Conservation (phyloP, 2,329 filamentous ascomycete genomes). For the Hypomyces rosellus region DNA sequence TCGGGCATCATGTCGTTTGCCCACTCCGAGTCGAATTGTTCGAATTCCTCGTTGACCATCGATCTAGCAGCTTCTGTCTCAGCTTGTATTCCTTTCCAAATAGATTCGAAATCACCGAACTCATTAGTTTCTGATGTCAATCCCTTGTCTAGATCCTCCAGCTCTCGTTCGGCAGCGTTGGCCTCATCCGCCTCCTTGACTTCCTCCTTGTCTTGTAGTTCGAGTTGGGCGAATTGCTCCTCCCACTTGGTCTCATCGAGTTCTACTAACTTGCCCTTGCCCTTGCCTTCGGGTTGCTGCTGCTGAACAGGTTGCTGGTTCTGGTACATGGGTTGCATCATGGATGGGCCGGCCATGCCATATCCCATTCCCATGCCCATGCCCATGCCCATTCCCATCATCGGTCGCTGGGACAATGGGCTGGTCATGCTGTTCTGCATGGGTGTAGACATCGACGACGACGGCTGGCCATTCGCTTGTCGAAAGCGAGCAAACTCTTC, state of each 20-base stretch:
- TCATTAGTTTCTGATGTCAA: constrained; percentile 66
- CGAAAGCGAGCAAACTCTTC: constrained; percentile 87
- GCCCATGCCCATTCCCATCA: constrained; percentile 50
- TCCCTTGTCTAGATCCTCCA: constrained; percentile 74
- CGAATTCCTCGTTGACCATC: constrained; percentile 61
- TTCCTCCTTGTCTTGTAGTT: constrained; percentile 51
- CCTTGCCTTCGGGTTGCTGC: constrained; percentile 53
- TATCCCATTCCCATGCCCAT: constrained; percentile 48
- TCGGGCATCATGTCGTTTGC: constrained; percentile 53
- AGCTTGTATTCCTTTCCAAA: constrained; percentile 78
- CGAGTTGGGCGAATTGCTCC: constrained; percentile 87
- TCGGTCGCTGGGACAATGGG: constrained; percentile 47
- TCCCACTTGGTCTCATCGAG: constrained; percentile 94
- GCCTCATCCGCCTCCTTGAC: constrained; percentile 51
- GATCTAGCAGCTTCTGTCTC: constrained; percentile 64
- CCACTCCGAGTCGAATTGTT: constrained; percentile 69
- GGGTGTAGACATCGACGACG: constrained; percentile 47
- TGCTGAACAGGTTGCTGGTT: constrained; percentile 42
- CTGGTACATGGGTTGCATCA: constrained; percentile 45
- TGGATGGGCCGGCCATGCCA: constrained; percentile 34
- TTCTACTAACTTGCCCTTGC: constrained; percentile 90
- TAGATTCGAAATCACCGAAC: constrained; percentile 82
- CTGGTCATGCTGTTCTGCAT: constrained; percentile 50
- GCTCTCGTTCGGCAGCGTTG: constrained; percentile 72
- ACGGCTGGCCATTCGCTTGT: constrained; percentile 57